Conservation (phyloP, 371 early-diverging fungal species). For the Mucor sp. region DNA sequence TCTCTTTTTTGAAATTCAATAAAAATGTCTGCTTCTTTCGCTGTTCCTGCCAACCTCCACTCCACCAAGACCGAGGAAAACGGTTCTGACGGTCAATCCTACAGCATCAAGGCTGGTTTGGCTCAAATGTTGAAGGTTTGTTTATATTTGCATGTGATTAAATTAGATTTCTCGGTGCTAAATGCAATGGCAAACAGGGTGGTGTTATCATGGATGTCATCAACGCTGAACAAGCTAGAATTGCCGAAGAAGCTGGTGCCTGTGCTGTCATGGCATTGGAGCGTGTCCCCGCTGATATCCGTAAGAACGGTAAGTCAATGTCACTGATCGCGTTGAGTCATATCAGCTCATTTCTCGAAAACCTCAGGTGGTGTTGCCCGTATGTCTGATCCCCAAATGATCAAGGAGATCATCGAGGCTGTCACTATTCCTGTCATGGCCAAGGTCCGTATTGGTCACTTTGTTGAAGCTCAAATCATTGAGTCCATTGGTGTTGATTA, state of each 20-base stretch:
- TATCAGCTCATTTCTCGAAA: not conserved
- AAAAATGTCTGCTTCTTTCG: slow-evolving; percentile 47
- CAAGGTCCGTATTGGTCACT: slow-evolving; percentile 98
- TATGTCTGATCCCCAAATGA: slow-evolving; percentile 98
- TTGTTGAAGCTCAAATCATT: slow-evolving; percentile 97
- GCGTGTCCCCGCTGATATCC: slow-evolving; percentile 98
- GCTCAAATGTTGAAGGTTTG: slow-evolving; percentile 97
- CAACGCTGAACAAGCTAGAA: slow-evolving; percentile 95
- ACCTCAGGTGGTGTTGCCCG: slow-evolving; percentile 91
- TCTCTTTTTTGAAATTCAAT: slow-evolving; percentile 9
- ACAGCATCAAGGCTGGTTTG: slow-evolving; percentile 89
- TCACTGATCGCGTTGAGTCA: not conserved
- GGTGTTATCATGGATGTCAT: slow-evolving; percentile 99
- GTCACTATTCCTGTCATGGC: slow-evolving; percentile 99
- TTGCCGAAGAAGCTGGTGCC: slow-evolving; percentile 98
- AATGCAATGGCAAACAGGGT: slow-evolving; percentile 57
- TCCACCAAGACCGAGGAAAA: slow-evolving; percentile 43
- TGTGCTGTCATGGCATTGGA: slow-evolving; percentile 98
- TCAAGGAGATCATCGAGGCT: slow-evolving; percentile 92
- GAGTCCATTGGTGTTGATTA: slow-evolving; percentile 91
- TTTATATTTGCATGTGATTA: not conserved
- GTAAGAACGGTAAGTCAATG: slow-evolving; percentile 79
- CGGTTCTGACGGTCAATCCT: slow-evolving; percentile 49
- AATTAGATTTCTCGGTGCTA: not conserved
- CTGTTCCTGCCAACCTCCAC: slow-evolving; percentile 73